Percentiles rank a stretch among this genome's conserved stretches.
phyloP scores from a whole-genome alignment of 176 grass and related monocot species.

The Avena atlantica region DNA sequence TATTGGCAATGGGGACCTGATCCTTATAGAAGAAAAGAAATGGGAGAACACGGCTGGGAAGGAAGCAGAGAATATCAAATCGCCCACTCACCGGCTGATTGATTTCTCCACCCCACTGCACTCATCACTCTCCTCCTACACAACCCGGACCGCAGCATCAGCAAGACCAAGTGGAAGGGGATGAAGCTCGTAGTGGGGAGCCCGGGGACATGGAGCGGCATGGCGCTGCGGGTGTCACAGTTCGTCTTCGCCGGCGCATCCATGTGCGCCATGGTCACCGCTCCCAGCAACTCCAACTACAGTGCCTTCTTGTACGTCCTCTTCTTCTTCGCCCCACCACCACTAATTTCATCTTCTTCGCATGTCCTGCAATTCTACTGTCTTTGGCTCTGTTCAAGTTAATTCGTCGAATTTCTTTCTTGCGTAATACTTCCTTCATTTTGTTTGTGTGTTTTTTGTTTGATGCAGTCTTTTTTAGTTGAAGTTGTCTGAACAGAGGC shows the following conservation, averaged over 20 bases:
- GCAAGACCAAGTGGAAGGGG: neutral
- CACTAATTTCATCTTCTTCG: neutral
- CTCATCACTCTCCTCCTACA: neutral
- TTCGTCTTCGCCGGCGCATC: slow-evolving; percentile 62
- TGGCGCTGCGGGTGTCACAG: slow-evolving; percentile 66
- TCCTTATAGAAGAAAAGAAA: too few species aligned
- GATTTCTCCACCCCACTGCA: neutral
- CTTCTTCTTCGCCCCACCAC: neutral
- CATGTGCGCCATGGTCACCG: slow-evolving; percentile 57
- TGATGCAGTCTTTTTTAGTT: neutral
- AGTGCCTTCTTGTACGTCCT: slow-evolving; percentile 57
- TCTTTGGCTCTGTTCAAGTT: neutral
- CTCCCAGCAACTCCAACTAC: slow-evolving; percentile 63
- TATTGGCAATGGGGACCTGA: neutral
- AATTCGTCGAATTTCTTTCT: neutral
- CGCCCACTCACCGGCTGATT: neutral
- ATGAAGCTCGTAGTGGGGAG: slow-evolving; percentile 51
- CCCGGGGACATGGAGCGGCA: slow-evolving; percentile 72
- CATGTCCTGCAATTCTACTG: neutral
- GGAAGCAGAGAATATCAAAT: neutral
- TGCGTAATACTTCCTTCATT: neutral
- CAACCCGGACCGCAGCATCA: neutral
- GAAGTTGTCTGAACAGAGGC: neutral
- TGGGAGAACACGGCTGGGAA: too few species aligned
- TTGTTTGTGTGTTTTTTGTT: neutral